phyloP scores from a whole-genome alignment of 2,329 filamentous ascomycete species.

The Pseudogymnoascus sp. region DNA sequence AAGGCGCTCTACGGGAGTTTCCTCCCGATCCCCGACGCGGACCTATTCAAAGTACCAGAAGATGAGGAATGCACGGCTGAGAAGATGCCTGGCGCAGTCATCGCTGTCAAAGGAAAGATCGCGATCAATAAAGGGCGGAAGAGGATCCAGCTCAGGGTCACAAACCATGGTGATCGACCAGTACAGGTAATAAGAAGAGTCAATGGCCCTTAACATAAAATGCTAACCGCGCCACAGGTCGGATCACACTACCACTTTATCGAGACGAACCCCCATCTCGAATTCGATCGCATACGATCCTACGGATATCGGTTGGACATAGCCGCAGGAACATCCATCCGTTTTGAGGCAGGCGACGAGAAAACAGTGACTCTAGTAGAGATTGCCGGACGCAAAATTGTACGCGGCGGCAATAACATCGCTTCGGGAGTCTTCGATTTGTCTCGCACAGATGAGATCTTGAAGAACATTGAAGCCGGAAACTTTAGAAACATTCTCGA shows the following conservation, averaged over 20 bases:
- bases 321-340: slow-evolving; percentile 80
- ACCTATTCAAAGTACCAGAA: slow-evolving; percentile 60
- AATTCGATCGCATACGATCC: slow-evolving; percentile 75
- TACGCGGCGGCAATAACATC: slow-evolving; percentile 76
- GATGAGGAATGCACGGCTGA: slow-evolving; percentile 58
- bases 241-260: slow-evolving; percentile 96
- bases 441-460: slow-evolving; percentile 55
- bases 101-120: slow-evolving; percentile 63
- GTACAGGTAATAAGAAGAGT: slow-evolving; percentile 62
- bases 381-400: slow-evolving; percentile 72
- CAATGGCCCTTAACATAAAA: not conserved
- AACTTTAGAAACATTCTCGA: slow-evolving; percentile 75
- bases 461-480: slow-evolving; percentile 57
- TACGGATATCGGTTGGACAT: slow-evolving; percentile 88
- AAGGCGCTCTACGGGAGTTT: slow-evolving; percentile 88
- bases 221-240: slow-evolving; percentile 39
- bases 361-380: slow-evolving; percentile 87
- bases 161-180: slow-evolving; percentile 80
- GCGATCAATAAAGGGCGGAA: slow-evolving; percentile 66
- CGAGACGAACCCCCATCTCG: slow-evolving; percentile 83
- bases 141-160: slow-evolving; percentile 68
- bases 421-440: slow-evolving; percentile 66
- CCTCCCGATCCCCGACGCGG: slow-evolving; percentile 65
- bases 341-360: slow-evolving; percentile 88
- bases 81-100: slow-evolving; percentile 71